Percentiles rank a stretch among this genome's conserved stretches.
These are phyloP conservation scores for Verticillium isaacii DNA, from an alignment of 2,329 filamentous ascomycete species.

Conservation along the genomic window DNA sequence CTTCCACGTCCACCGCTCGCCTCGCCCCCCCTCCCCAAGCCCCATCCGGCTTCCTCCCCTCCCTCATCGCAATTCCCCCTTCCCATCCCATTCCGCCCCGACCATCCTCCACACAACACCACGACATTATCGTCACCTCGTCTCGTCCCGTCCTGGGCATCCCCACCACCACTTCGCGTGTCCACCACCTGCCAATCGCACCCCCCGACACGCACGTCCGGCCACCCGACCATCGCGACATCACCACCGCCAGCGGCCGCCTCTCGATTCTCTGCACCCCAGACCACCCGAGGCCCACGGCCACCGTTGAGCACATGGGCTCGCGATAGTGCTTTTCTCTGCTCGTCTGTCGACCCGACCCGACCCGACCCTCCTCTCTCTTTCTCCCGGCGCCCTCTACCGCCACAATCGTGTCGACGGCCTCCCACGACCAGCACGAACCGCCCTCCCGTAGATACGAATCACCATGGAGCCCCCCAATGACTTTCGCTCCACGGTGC, in stretches of 20 bases:
- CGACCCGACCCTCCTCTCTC: neutral
- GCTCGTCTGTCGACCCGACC: neutral
- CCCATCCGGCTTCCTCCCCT: neutral
- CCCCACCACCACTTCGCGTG: neutral
- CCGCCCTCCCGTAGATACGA: neutral
- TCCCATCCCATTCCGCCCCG: neutral
- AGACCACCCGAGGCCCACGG: neutral
- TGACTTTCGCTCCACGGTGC: slow-evolving; percentile 44
- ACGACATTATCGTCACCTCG: neutral
- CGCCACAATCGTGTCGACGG: neutral
- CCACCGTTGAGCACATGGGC: neutral
- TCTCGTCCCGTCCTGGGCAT: neutral
- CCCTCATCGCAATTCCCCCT: neutral
- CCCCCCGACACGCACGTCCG: neutral
- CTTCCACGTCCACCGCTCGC: slow-evolving; percentile 1
- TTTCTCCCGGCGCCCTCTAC: neutral
- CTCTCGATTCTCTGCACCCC: neutral
- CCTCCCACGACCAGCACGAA: neutral
- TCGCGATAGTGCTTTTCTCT: neutral
- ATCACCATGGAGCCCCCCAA: slow-evolving; percentile 34
- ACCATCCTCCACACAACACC: neutral
- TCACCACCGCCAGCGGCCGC: slow-evolving; percentile 2
- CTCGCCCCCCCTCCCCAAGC: neutral
- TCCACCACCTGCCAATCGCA: neutral
- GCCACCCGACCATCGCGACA: slow-evolving; percentile 4